Evolutionary conservation across 176 grass and related monocot genomes (phyloP), one percentile per base, ranked within the genome.

Genomic region (Hyparrhenia diplandra): DNA sequence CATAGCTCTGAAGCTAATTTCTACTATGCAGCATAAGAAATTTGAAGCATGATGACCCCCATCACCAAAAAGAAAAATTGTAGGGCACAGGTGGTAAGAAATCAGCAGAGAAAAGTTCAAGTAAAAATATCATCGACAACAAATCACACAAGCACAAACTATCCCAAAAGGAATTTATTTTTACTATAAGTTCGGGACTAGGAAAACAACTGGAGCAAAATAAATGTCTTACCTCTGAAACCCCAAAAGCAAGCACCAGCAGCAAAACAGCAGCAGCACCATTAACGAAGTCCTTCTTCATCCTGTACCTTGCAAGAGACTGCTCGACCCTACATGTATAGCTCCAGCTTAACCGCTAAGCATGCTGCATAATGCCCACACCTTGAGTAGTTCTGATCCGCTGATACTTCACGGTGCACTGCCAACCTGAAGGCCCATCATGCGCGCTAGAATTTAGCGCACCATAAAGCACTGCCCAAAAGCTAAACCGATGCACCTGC

Each of bases 271-370:
- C 81, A 45, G 82, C 78, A 78, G 61, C 39, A 74, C 85, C 89
- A 85, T 91, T 91, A 36, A 88, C 29, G 31, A 70, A 58, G 73
- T 91, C 89, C 78, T 85, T 91, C 77, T 91, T 91, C 77, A 37
- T 74, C 64, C 89, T 91, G 67, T 69, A 67, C 65, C 62, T 91
- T 43, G 85, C 85, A 76, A 91, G 68, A 47, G 86, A 24, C 30
- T 85, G 85, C 51, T 91, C 86, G 12, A 91, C 28, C 18, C 82
- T 46, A 73, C 41, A 82, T 70, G 88, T 63, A 75, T 75, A 82
- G 59, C 82, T 82, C 89, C 89, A 77, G 88, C 61, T n/a, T n/a
- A 62, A 52, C 49, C 45, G 85, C 85, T 74, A 73, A 29, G 60
- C 43, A 57, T 77, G 43, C 32, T 55, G 73, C 89, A 78, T 70